phyloP scores from a whole-genome alignment of 345 rosid genomes.

The Acer yangbiense region DNA sequence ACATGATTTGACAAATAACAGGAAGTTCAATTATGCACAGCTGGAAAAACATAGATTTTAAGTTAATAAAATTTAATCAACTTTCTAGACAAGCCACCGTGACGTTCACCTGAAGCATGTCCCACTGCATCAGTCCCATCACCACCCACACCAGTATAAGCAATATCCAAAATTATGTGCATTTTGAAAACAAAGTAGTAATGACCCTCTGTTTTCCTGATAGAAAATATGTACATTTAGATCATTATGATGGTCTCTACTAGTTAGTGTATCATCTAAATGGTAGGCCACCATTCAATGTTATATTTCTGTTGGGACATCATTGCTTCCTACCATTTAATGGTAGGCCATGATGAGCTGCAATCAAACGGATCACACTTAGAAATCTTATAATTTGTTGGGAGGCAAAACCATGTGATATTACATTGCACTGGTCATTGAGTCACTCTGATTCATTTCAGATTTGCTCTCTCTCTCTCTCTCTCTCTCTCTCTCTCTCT shows the following conservation, averaged over 20 bases:
- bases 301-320: no score
- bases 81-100: neutral
- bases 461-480: neutral
- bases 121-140: neutral
- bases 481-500: no score
- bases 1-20: neutral
- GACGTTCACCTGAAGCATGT: neutral
- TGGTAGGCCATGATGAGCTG: conserved; percentile 3
- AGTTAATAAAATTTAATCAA: no score
- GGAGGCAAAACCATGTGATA: conserved; percentile 11
- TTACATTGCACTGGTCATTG: neutral
- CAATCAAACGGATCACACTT: neutral
- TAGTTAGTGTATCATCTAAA: neutral
- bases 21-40: neutral
- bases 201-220: neutral
- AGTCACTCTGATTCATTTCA: neutral
- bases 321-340: neutral
- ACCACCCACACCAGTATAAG: neutral
- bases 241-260: neutral
- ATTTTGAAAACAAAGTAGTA: neutral
- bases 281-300: no score
- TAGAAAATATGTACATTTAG: neutral
- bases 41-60: neutral
- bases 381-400: neutral
- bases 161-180: no score